Evolutionary conservation across 768 basidiomycete genomes (phyloP).

Genomic region (Agrocybe pediades): DNA sequence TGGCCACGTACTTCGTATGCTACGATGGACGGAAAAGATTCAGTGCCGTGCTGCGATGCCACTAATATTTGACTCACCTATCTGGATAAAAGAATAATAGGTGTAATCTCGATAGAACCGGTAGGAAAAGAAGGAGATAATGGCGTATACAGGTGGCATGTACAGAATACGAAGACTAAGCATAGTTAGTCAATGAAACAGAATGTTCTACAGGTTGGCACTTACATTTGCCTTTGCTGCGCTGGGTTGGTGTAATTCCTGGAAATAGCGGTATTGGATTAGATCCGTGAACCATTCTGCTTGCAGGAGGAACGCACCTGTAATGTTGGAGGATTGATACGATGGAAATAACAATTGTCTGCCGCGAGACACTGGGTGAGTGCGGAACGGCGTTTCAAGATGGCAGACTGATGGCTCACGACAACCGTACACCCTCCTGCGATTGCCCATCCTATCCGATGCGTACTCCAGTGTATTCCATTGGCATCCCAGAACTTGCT

Average conservation of each 20-base stretch:
- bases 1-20: conserved; percentile 63
- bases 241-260: conserved; percentile 72
- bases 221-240: conserved; percentile 83
- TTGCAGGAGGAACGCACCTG: conserved; percentile 39
- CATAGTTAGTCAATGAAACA: not conserved
- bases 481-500: conserved; percentile 60
- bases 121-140: conserved; percentile 86
- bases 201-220: too few relatives aligned
- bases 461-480: conserved; percentile 58
- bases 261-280: conserved; percentile 9
- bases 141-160: conserved; percentile 81
- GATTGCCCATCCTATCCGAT: conserved; percentile 75
- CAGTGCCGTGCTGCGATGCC: not conserved
- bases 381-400: conserved; percentile 3
- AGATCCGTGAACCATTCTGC: not conserved
- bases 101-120: conserved; percentile 80
- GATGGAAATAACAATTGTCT: conserved; percentile 65
- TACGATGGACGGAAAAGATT: conserved; percentile 26
- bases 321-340: conserved; percentile 62
- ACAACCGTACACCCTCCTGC: conserved; percentile 60
- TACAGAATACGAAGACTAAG: conserved; percentile 75
- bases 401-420: conserved; percentile 35
- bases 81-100: conserved; percentile 47
- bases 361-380: not conserved
- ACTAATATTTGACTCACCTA: conserved; percentile 28